phyloP scores from a whole-genome alignment of 2,329 filamentous ascomycete genomes.

The Periconia macrospinosa region DNA sequence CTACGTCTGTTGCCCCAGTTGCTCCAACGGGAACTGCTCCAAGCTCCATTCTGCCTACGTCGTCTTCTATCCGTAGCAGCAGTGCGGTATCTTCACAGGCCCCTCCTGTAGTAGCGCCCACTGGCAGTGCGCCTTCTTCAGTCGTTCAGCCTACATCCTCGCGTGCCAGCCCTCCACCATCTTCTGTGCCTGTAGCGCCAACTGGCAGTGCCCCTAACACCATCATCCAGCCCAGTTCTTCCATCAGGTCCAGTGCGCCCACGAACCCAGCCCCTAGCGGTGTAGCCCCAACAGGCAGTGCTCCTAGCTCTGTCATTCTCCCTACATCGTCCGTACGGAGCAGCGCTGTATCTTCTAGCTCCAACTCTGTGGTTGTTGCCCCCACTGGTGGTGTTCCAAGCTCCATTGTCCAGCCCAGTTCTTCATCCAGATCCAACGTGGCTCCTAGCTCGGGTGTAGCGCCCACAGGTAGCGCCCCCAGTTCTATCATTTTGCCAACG shows the following conservation, averaged over 20 bases:
- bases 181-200: neutral
- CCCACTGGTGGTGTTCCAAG: constrained; percentile 4
- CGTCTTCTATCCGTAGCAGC: neutral
- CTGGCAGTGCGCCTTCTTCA: constrained; percentile 7
- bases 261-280: neutral
- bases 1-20: neutral
- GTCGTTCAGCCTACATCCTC: constrained; percentile 7
- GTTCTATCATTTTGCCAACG: neutral
- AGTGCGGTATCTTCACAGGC: neutral
- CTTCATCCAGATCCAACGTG: neutral
- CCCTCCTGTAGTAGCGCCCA: constrained; percentile 1
- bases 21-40: constrained; percentile 1
- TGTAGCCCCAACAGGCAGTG: constrained; percentile 1
- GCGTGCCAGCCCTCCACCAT: neutral
- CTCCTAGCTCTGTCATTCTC: constrained; percentile 2
- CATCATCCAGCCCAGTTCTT: neutral
- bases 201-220: neutral
- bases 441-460: neutral
- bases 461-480: too few relatives aligned
- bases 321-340: neutral
- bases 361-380: neutral
- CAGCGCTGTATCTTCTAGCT: neutral
- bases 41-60: constrained; percentile 4
- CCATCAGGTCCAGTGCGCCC: neutral
- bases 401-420: constrained; percentile 3